Percentiles rank a stretch among this genome's conserved stretches.
phyloP scores from a whole-genome alignment of 2,329 filamentous ascomycete species.

The Scedosporium apiospermum region DNA sequence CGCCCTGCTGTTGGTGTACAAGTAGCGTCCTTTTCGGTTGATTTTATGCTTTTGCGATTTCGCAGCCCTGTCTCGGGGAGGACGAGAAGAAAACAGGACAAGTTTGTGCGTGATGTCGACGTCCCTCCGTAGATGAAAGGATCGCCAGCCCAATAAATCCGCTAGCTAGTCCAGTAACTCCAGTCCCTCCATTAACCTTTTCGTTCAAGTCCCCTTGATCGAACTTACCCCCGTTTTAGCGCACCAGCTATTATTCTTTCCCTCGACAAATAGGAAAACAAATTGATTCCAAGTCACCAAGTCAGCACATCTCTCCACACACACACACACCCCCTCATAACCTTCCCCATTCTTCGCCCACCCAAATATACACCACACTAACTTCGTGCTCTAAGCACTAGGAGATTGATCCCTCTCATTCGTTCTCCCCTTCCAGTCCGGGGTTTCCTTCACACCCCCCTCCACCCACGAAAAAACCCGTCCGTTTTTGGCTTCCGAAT shows the following conservation, averaged over 20 bases:
- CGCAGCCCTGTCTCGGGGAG: neutral
- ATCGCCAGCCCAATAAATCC: neutral
- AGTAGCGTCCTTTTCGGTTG: too few relatives aligned
- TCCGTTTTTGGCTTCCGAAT: neutral
- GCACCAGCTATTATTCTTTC: too few relatives aligned
- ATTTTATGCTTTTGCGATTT: neutral
- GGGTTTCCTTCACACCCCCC: neutral
- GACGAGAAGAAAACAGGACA: neutral
- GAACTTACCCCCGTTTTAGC: too few relatives aligned
- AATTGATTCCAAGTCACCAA: too few relatives aligned
- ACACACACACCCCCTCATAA: too few relatives aligned
- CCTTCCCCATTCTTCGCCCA: too few relatives aligned
- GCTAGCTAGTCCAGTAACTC: neutral
- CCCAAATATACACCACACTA: too few relatives aligned
- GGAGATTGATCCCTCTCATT: neutral
- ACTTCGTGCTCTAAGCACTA: too few relatives aligned
- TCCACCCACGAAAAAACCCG: neutral
- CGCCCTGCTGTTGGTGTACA: neutral
- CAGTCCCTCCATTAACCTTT: too few relatives aligned
- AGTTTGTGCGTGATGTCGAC: neutral
- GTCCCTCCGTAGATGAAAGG: neutral
- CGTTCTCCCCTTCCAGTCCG: neutral
- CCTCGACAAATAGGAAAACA: too few relatives aligned
- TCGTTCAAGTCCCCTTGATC: too few relatives aligned
- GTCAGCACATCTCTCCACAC: too few relatives aligned